These are phyloP conservation scores for Solanum aculeatissimum DNA, from an alignment of 305 asterid species.

Conservation along the genomic window DNA sequence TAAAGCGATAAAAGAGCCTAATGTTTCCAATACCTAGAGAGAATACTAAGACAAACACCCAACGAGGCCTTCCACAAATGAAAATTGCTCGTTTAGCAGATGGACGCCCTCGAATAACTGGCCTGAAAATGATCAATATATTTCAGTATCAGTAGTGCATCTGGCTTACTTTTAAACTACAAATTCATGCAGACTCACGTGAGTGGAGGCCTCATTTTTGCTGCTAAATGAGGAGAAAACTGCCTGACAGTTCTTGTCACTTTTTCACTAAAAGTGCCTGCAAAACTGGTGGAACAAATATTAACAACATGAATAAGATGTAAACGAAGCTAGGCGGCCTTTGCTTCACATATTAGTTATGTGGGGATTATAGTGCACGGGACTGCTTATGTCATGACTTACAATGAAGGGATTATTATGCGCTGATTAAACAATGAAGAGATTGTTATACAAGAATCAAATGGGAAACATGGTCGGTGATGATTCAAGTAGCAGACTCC, in stretches of 20 bases:
- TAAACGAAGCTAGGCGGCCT: neutral
- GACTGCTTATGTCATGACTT: neutral
- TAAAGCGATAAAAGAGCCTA: neutral
- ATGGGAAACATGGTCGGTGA: neutral
- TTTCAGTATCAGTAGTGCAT: conserved; percentile 1
- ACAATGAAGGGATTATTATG: neutral
- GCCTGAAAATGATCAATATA: conserved; percentile 36
- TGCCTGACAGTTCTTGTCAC: conserved; percentile 81
- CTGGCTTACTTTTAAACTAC: neutral
- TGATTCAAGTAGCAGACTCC: neutral
- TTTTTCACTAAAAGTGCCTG: conserved; percentile 89
- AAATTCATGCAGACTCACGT: conserved; percentile 39
- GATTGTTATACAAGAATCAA: neutral
- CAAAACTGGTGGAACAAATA: conserved; percentile 55
- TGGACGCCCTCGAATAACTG: conserved; percentile 97
- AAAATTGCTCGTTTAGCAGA: conserved; percentile 70
- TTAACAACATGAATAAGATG: conserved; percentile 10
- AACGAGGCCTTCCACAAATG: conserved; percentile 92
- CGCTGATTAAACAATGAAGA: neutral
- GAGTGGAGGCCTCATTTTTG: conserved; percentile 94
- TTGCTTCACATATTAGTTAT: neutral
- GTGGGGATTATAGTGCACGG: neutral
- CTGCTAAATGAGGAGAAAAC: conserved; percentile 95
- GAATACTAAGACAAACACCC: conserved; percentile 66
- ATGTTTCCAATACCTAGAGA: conserved; percentile 34